Evolutionary conservation across 768 basidiomycete genomes (phyloP), one percentile per base, ranked within the genome.

Genomic region (Clavulina sp.): DNA sequence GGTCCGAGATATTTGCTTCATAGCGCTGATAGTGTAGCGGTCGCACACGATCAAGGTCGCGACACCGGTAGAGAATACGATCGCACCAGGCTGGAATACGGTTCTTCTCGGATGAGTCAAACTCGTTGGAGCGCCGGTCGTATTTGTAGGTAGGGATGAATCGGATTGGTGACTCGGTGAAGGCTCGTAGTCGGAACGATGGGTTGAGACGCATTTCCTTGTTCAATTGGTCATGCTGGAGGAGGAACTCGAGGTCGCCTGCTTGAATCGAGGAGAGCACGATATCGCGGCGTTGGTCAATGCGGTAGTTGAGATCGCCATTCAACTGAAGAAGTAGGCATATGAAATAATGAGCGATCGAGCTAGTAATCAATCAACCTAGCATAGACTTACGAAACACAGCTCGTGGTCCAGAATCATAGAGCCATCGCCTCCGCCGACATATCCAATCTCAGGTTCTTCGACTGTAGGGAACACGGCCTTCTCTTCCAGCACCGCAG

Each of bases 61-160:
- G 69, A 38, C 75, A 68, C 3, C 79, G 76, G 77, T 81, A 93
- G 38, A 97, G 67, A 21, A 99, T 76, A 4, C 93, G 80, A 63
- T 99, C 93, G 62, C 93, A 99, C 91, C 92, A 99, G 2, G 93
- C 91, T 3, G 93, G 93, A 5, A 79, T 71, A 0, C 93, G 81
- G 9, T 74, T 73, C 64, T 97, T 96, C 63, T 88, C 86, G 0
- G 84, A 87, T 2, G 81, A 71, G 61, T 99, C 93, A 59, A 87
- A 99, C 56, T 78, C 74, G 61, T 74, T 64, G 23, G 86, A 77
- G 4, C 74, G 68, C 1, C 76, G 77, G 62, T 93, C 88, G 66
- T 95, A 96, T 65, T 95, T 95, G 75, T 96, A 96, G 33, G 92
- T 95, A 18, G 92, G 91, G 2, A 73, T 65, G 58, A 99, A 99